Evolutionary conservation across 1,139 yeast species (phyloP), one percentile per base, ranked within the genome.

Genomic region (Blastobotrys indianensis): DNA sequence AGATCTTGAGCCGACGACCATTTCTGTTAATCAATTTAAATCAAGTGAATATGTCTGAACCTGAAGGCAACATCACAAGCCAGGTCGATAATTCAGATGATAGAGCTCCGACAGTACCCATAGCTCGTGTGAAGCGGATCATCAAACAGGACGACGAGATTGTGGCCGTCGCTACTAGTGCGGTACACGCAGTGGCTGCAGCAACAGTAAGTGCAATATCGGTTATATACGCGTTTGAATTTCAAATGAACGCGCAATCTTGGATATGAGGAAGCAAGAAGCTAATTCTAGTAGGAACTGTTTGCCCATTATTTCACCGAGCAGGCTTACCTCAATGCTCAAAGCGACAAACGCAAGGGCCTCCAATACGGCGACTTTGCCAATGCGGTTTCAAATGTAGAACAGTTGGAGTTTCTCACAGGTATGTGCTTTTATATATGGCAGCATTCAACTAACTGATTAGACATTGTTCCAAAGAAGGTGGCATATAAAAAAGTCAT

Each of bases 141-240:
- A 80, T 92, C 60, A 87, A 85, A 59, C 76, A 83, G 64, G 97
- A 92, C 61, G 87, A 90, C 4, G 95, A 86, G 37, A 85, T 85
- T 56, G 67, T 75, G 4, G 77, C 86, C 1, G 82, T 92, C 2
- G 80, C 95, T 1, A 85, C 80, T 48, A 72, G 82, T 33, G 94
- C 95, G 0, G 86, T 85, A 11, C 85, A 82, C 57, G 82, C 95
- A 11, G 75, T 92, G 2, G 94, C 94, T 0, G 77, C 85, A 40
- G 95, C 97, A 4, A 83, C 96, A 0, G 65, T 58, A 46, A 17
- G 62, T 50, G 12, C n/a, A 3, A 5, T 4, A 16, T 32, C 31
- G 28, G 3, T 10, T 25, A 25, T 2, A n/a, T 4, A 10, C n/a
- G 17, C 20, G 16, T 10, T 13, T 33, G 2, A 31, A 15, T 13